Evolutionary conservation across 768 basidiomycete genomes (phyloP), one percentile per base, ranked within the genome.

Genomic region (Leccinum rimulosum): DNA sequence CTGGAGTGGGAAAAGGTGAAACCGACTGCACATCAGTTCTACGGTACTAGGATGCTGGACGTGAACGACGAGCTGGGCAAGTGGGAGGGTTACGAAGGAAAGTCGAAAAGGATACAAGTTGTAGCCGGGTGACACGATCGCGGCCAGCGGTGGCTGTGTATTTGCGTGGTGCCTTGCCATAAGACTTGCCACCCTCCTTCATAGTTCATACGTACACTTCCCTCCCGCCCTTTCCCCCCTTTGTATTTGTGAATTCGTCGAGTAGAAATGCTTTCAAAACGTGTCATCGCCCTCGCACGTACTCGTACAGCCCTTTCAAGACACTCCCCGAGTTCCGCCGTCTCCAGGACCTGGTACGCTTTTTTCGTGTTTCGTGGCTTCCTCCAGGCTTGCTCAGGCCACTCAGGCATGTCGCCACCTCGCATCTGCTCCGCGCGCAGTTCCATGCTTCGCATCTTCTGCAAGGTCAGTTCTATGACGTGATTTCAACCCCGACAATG

Each of bases 401-500:
- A 25, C 31, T 2, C 59, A 85, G 84, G 83, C 75, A 79, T 61
- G 68, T 75, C 60, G 76, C 81, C 54, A 75, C 76, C 59, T 65
- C 75, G 52, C 76, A 82, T 70, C 69, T 82, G 17, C 79, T 75
- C 65, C 77, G 78, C 51, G 82, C 87, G 38, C 78, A 84, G 57
- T 89, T 91, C 70, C 89, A 91, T 66, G 82, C 86, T 3, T 84
- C 88, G 56, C 80, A 78, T 65, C 80, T 90, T 56, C 69, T 91
- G 65, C 80, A 87, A 77, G 89, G 89, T 90, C 58, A 55, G 80
- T 73, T 54, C 43, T 52, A 57, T 60, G 60, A 68, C 65, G 62
- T 65, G 66, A 62, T 51, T 56, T 30, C 48, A 9, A n/a, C 35
- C 40, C 7, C 25, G 43, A 9, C 31, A 25, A 58, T 53, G n/a